These are phyloP conservation scores for Meredithiella fracta DNA, from an alignment of 2,329 filamentous ascomycete genomes.

Conservation along the genomic window DNA sequence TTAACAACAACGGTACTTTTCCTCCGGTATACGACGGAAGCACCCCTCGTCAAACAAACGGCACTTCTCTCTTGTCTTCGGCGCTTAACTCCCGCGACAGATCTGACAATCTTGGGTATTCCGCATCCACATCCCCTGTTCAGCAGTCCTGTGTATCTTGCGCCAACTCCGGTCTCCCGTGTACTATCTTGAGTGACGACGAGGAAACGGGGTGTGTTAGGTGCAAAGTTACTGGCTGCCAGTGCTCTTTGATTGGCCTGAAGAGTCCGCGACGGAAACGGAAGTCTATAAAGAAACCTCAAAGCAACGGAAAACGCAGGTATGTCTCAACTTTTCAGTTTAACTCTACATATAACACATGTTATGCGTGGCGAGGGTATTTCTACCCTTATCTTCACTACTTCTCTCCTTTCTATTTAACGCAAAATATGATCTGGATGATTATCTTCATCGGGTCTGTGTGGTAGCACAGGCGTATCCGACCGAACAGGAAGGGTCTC, in stretches of 20 bases:
- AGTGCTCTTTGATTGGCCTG: slow-evolving; percentile 58
- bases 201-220: slow-evolving; percentile 55
- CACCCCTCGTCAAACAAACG: slow-evolving; percentile 21
- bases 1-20: neutral
- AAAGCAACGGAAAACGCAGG: slow-evolving; percentile 22
- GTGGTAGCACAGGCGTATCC: slow-evolving; percentile 6
- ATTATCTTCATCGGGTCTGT: slow-evolving; percentile 3
- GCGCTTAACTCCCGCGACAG: neutral
- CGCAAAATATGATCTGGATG: neutral
- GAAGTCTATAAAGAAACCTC: slow-evolving; percentile 44
- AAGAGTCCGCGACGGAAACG: slow-evolving; percentile 60
- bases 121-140: slow-evolving; percentile 17
- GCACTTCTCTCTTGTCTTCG: slow-evolving; percentile 2
- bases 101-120: neutral
- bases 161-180: slow-evolving; percentile 55
- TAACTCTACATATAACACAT: neutral
- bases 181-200: slow-evolving; percentile 52
- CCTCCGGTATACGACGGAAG: neutral
- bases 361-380: neutral
- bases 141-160: slow-evolving; percentile 52
- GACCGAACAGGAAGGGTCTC: neutral
- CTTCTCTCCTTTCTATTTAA: neutral
- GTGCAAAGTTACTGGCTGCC: slow-evolving; percentile 61
- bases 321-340: neutral
- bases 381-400: neutral